Evolutionary conservation across 2,329 filamentous ascomycete genomes (phyloP), one percentile per base, ranked within the genome.

Genomic region (Sphaerulina populicola): DNA sequence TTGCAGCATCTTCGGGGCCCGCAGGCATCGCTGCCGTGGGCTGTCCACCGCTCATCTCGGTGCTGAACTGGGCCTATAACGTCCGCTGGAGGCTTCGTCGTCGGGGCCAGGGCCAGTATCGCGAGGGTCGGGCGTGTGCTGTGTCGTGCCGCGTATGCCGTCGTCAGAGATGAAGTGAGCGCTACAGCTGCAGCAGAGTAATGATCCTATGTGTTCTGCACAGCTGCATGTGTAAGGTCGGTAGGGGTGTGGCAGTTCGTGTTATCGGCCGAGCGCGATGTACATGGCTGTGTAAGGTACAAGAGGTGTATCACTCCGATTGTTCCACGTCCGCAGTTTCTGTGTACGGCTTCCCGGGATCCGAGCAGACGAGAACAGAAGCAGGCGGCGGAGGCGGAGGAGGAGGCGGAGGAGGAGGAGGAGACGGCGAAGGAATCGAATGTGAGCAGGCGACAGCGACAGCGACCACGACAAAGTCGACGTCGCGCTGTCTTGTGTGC

Each of bases 41-140:
- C 33, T 55, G 53, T 23, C 45, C 40, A 38, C 53, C 49, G 43
- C 53, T 60, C 57, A 60, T 59, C 31, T 48, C 27, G 46, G 43
- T 27, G 18, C 33, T 29, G 35, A 11, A n/a, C 10, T 35, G 31
- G 10, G 31, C 8, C 31, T 35, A 35, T 10, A 7, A 27, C 23
- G 31, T 35, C 10, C 31, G 10, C 12, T 10, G 10, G 12, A 35
- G 31, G 6, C 31, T 35, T 7, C 5, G 23, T 27, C 5, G 23
- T 35, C 31, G 12, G 10, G 31, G 31, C 12, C 31, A 4, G 4
- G 10, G 10, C 12, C 12, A 11, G 12, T 11, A n/a, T 35, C 31
- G 31, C 31, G 31, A 35, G 31, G 8, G 12, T 35, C 31, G 31
- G 37, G 40, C 40, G 33, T 12, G n/a, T 50, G 41, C 29, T 27